A percentile compares a stretch with the other conserved stretches of the same genome.
phyloP scores from a whole-genome alignment of 257 asterid species.

The Ophiorrhiza pumila region DNA sequence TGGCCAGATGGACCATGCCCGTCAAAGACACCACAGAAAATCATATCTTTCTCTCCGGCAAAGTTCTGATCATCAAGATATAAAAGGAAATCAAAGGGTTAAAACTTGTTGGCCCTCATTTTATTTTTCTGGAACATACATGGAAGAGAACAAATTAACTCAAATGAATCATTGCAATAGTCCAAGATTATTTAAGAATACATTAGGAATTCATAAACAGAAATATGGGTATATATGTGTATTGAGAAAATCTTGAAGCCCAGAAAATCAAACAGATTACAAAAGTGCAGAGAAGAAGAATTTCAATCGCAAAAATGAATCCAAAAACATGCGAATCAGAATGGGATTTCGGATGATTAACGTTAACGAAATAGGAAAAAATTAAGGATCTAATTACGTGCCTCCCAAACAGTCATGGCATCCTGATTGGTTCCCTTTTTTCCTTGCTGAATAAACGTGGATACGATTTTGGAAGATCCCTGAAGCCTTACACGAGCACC shows the following conservation, averaged over 20 bases:
- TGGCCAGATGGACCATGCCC: conserved; percentile 96
- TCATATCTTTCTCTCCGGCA: conserved; percentile 62
- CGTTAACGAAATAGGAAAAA: too few relatives aligned
- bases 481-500: conserved; percentile 67
- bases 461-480: conserved; percentile 63
- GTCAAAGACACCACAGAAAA: conserved; percentile 75
- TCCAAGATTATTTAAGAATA: too few relatives aligned
- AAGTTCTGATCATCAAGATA: conserved; percentile 45
- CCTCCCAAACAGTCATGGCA: conserved; percentile 99
- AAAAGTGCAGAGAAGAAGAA: too few relatives aligned
- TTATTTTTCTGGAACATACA: background rate
- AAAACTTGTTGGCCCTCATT: too few relatives aligned
- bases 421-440: conserved; percentile 74
- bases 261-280: too few relatives aligned
- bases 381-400: conserved; percentile 11
- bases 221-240: too few relatives aligned
- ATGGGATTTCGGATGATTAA: background rate
- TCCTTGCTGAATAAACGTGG: conserved; percentile 73
- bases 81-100: background rate
- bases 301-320: too few relatives aligned
- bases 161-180: too few relatives aligned
- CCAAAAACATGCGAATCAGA: background rate
- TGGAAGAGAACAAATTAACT: too few relatives aligned
- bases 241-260: too few relatives aligned
- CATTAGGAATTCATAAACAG: too few relatives aligned